These are phyloP conservation scores for Berkeleyomyces rouxiae DNA, from an alignment of 2,329 filamentous ascomycete species.

Conservation along the genomic window DNA sequence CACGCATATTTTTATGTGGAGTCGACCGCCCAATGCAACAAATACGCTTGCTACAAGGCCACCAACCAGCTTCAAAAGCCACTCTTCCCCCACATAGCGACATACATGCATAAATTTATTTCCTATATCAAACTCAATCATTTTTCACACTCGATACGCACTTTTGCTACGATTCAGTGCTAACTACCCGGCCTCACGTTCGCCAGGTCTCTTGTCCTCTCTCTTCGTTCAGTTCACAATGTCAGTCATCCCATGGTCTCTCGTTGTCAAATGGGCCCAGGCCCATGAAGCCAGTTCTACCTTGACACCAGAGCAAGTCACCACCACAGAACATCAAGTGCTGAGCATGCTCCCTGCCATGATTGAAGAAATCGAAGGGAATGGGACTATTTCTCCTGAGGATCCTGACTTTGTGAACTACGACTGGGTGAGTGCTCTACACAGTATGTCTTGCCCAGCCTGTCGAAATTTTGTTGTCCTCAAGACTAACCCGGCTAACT, in stretches of 20 bases:
- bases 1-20: no score
- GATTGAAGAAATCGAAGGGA: not conserved
- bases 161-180: no score
- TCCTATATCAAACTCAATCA: not conserved
- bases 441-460: not conserved
- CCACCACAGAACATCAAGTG: not conserved
- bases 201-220: not conserved
- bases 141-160: not conserved
- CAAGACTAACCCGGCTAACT: not conserved
- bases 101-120: no score
- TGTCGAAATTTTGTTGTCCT: not conserved
- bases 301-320: not conserved
- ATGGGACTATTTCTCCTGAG: not conserved
- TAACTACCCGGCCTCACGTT: not conserved
- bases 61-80: not conserved
- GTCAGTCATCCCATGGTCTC: not conserved
- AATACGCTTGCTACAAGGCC: not conserved
- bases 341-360: not conserved
- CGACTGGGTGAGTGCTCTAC: slow-evolving; percentile 7
- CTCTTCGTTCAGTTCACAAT: not conserved
- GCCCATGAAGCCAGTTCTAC: not conserved
- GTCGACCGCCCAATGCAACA: no score
- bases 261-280: slow-evolving; percentile 7
- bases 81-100: not conserved
- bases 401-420: not conserved